Base-by-base conservation (phyloP, 805 yeast genomes). In the Ogataea allantospora region DNA sequence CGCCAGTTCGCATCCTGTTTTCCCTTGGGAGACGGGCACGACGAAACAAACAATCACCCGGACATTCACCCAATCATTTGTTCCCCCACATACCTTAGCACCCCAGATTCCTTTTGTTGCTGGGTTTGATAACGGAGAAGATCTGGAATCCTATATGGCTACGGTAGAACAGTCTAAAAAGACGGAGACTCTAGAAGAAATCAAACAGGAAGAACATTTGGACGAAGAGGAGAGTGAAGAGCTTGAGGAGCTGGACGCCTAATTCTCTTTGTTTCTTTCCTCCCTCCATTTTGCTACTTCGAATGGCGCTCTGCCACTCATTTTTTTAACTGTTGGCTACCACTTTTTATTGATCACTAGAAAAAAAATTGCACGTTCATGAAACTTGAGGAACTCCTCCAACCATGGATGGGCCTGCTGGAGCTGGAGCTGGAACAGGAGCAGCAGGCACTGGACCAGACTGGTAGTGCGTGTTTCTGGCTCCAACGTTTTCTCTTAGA, bases 401-500 rank as follows among this genome's bases (percentile, higher is more conserved):
- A 30, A 37, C 34, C 36, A 34, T 24, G 20, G 33, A 13, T 3
- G 39, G 34, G 19, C n/a, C 33, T 5, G 40, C 37, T 12, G 27
- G 33, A 25, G 33, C 12, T 19, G 24, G 35, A 7, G 31, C 27
- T 17, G 16, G 34, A 25, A 15, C 33, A 8, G 40, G 40, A 16
- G 27, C 37, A 25, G 33, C 12, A 18, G 24, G 35, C 5, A 28
- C 27, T 17, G 16, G 23, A 7, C 8, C 9, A n/a, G 35, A 38
- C 41, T 51, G 55, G 45, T 55, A 53, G 48, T 60, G 64, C 6
- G 66, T 54, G 41, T 53, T 58, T 53, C 66, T 59, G 19, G 59
- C 50, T 44, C 73, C 73, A n/a, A 87, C 88, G 62, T 83, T 88
- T 67, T 91, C 98, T 67, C 91, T 89, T 64, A 93, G 74, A 7